Percentiles rank a stretch among this genome's conserved stretches.
Conservation (phyloP, 106 monocot species). For the Cymbidium sinense region DNA sequence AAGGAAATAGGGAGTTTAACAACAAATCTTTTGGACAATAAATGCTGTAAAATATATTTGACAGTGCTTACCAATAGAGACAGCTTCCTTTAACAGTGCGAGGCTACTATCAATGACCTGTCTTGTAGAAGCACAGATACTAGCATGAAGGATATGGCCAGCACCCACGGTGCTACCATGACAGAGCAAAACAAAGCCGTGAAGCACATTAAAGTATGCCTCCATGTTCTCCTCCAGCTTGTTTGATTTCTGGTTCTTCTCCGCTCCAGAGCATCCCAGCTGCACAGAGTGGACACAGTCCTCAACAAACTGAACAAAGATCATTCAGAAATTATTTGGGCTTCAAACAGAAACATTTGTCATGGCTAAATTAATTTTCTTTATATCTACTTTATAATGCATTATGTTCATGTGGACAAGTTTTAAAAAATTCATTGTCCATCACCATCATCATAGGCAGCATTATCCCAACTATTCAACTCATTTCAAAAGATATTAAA, state of each 20-base stretch:
- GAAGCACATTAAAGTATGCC: conserved; percentile 65
- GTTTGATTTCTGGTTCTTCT: conserved; percentile 45
- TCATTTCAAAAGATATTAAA: background rate
- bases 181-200: conserved; percentile 78
- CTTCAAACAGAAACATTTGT: background rate
- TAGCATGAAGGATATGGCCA: conserved; percentile 62
- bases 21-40: background rate
- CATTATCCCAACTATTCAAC: background rate
- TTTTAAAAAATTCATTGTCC: background rate
- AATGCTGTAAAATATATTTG: background rate
- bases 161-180: conserved; percentile 68
- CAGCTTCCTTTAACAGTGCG: conserved; percentile 54
- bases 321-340: background rate
- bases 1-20: background rate
- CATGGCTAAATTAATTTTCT: background rate
- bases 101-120: conserved; percentile 64
- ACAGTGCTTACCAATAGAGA: conserved; percentile 47
- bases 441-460: background rate
- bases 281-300: conserved; percentile 18
- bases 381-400: background rate
- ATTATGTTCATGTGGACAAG: background rate
- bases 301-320: background rate
- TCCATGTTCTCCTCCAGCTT: conserved; percentile 63
- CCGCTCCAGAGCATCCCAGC: conserved; percentile 91
- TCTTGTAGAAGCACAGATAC: conserved; percentile 45